phyloP scores from a whole-genome alignment of 441 rosid genomes.

The Pelargonium citronellum region DNA sequence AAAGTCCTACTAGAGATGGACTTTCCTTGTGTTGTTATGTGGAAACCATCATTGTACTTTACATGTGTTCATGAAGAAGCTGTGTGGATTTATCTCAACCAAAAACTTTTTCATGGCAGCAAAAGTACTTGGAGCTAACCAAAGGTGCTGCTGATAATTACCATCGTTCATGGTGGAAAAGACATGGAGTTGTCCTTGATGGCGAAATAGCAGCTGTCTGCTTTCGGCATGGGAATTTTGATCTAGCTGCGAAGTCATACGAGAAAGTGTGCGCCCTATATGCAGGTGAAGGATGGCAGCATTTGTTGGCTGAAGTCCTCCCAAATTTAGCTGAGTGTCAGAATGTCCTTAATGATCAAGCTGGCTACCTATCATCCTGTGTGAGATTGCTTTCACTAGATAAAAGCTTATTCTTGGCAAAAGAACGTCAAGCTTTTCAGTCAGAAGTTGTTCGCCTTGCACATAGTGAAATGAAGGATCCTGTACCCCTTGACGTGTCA shows the following conservation, averaged over 20 bases:
- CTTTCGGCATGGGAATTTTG: slow-evolving; percentile 81
- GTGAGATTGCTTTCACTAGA: slow-evolving; percentile 87
- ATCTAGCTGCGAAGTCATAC: slow-evolving; percentile 92
- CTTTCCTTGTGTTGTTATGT: not conserved
- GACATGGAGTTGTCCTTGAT: slow-evolving; percentile 97
- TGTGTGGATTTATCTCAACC: slow-evolving; percentile 15
- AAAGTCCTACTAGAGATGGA: not conserved
- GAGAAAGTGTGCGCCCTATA: slow-evolving; percentile 97
- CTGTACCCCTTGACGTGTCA: slow-evolving; percentile 93
- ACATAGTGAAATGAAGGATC: slow-evolving; percentile 87
- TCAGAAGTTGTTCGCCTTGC: slow-evolving; percentile 82
- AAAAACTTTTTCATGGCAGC: slow-evolving; percentile 46
- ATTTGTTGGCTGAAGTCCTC: slow-evolving; percentile 84
- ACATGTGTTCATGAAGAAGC: not conserved
- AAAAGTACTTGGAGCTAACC: slow-evolving; percentile 78
- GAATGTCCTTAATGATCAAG: slow-evolving; percentile 86
- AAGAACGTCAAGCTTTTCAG: slow-evolving; percentile 94
- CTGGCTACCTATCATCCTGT: slow-evolving; percentile 91
- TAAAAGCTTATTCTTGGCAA: slow-evolving; percentile 69
- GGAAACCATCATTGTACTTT: not conserved
- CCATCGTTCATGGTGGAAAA: slow-evolving; percentile 98
- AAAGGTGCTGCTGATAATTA: slow-evolving; percentile 98
- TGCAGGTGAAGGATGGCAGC: slow-evolving; percentile 99
- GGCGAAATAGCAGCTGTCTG: slow-evolving; percentile 98
- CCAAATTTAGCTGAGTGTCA: slow-evolving; percentile 97